Evolutionary conservation across 1,284 basidiomycete genomes (phyloP).

Genomic region (Naganishia cerealis): DNA sequence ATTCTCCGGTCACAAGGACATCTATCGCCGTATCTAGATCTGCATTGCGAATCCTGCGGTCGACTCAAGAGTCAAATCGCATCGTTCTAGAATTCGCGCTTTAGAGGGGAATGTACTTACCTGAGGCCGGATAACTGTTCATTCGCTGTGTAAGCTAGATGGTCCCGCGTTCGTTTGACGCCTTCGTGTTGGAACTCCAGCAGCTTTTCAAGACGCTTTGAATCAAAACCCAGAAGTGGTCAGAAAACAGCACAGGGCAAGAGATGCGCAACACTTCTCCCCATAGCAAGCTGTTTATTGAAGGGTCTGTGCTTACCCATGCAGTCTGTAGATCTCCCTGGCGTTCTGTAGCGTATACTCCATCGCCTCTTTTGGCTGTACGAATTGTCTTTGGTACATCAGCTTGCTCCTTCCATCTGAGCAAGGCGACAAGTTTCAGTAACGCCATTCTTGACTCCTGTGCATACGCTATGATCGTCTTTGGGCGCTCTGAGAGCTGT

Average conservation of each 20-base stretch:
- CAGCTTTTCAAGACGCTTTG: constrained; percentile 23
- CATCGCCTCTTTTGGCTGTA: background rate
- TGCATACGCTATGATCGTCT: constrained; percentile 26
- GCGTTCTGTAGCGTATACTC: background rate
- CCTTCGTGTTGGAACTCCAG: constrained; percentile 24
- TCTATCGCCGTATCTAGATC: constrained; percentile 28
- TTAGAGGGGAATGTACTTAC: background rate
- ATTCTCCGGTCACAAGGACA: constrained; percentile 27
- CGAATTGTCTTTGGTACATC: constrained; percentile 19
- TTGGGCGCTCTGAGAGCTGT: constrained; percentile 24
- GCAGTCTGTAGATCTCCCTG: constrained; percentile 24
- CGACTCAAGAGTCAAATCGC: background rate
- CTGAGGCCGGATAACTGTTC: constrained; percentile 18
- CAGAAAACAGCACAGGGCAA: background rate
- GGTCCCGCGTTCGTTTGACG: constrained; percentile 20
- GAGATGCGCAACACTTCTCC: background rate
- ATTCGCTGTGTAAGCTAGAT: constrained; percentile 16
- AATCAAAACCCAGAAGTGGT: background rate
- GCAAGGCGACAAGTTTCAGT: constrained; percentile 24
- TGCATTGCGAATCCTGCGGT: constrained; percentile 22
- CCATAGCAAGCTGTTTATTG: background rate
- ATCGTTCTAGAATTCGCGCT: background rate
- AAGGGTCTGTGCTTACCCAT: background rate
- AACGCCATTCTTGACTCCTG: constrained; percentile 29
- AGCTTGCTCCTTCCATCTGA: constrained; percentile 29